Base-by-base conservation (phyloP, 805 yeast species). In the Jamesozyma gamospora region DNA sequence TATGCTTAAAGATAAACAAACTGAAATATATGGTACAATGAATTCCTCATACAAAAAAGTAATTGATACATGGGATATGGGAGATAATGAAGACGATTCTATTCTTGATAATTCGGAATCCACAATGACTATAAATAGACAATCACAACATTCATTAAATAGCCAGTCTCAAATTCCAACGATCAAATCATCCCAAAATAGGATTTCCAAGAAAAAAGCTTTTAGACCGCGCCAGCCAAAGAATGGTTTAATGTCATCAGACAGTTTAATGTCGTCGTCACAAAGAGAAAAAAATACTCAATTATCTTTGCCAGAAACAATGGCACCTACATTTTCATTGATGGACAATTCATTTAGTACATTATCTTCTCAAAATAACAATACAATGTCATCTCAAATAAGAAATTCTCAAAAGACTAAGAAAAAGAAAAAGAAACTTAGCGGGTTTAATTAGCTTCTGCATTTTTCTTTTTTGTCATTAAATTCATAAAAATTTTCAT, bases 391-490 rank as follows among this genome's bases (percentile, higher is more conserved):
- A n/a, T 39, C 37, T 10, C 41, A 39, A 39, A 6, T 37, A 32
- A 34, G 32, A n/a, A 26, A 28, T 10, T 44, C 51, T 3, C 46
- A 40, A 35, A 28, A 36, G 29, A 21, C 42, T 4, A 58, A 54
- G 41, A 62, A 57, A 49, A 65, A 60, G 48, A 71, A 67, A 60
- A 70, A 67, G 51, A 67, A 63, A 46, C 64, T 66, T 41, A 67
- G 75, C 13, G 78, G 78, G 4, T 73, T 74, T 55, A 70, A 68
- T 21, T 72, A 31, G 14, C 4, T 6, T 8, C 24, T 21, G 5
- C 24, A 21, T 21, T 8, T 21, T 21, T 21, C 24, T 8, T 21
- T 21, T 8, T 21, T 21, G 5, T 6, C 8, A 21, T 21, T 21
- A 21, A 21, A 6, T 21, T 21, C n/a, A n/a, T n/a, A n/a, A n/a